Evolutionary conservation across 192 early-diverging fungal species (phyloP), one percentile per base, ranked within the genome.

Genomic region (Gigaspora rosea): DNA sequence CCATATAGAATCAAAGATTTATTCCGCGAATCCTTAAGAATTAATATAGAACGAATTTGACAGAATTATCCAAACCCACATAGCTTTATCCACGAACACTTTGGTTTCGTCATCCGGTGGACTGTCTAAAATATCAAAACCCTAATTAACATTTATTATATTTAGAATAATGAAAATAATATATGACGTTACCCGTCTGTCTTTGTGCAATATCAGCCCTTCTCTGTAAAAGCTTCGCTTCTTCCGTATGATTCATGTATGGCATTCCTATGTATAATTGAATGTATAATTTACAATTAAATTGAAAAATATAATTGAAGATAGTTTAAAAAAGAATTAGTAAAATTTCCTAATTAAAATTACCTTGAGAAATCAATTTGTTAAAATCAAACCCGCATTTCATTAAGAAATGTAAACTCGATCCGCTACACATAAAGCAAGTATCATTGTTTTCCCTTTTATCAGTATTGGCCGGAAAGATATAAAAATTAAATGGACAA

Each of bases 301-400:
- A 56, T 49, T 74, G 11, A 50, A 9, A 61, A 22, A 22, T 59
- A 12, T 32, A 59, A 59, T 32, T 16, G 13, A 15, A 18, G 2
- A 41, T 22, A 41, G 41, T 2, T 41, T 2, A 27, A 27, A 27
- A 27, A 27, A 27, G 27, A 27, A 27, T 49, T 50, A 54, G 35
- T 22, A 16, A 22, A 20, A 27, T 50, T 36, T 65, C 4, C 66
- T 59, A 20, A 11, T 20, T 15, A 68, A 13, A 57, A 79, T 96
- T 90, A n/a, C 95, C 95, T 72, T 88, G 78, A 16, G 82, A 81
- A 49, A 96, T 90, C 86, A 94, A 93, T 70, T 95, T 94, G 84
- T 96, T 95, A 56, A 98, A 96, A 75, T 97, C 94, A 82, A 98
- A 97, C 3, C 88, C 84, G 81, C 92, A 91, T 7, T 85, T 80